Conservation (phyloP, 768 basidiomycete species). For the Dacryopinax primogenitus region DNA sequence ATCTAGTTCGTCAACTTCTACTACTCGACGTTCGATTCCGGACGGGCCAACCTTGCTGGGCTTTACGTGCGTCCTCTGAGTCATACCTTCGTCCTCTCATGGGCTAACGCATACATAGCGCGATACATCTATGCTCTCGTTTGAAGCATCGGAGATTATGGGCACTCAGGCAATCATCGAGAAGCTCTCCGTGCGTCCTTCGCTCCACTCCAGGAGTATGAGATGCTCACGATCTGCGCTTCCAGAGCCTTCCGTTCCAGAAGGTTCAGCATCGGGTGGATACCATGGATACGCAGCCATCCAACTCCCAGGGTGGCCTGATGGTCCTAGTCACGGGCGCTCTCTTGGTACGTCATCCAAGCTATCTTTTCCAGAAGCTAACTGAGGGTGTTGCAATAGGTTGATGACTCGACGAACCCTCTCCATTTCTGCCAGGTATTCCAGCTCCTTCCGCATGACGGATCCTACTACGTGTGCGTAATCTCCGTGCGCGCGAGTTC, state of each 20-base stretch:
- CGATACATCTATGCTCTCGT: slow-evolving; percentile 69
- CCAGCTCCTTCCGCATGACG: slow-evolving; percentile 68
- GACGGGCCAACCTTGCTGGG: slow-evolving; percentile 40
- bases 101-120: slow-evolving; percentile 40
- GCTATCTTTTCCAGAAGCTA: background rate
- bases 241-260: slow-evolving; percentile 61
- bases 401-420: slow-evolving; percentile 69
- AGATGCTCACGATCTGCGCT: background rate
- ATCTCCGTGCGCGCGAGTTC: too few relatives aligned
- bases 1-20: slow-evolving; percentile 58
- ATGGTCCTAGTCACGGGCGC: slow-evolving; percentile 83
- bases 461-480: slow-evolving; percentile 78
- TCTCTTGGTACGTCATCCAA: slow-evolving; percentile 43
- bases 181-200: slow-evolving; percentile 52
- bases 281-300: slow-evolving; percentile 82
- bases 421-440: slow-evolving; percentile 87
- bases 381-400: slow-evolving; percentile 31
- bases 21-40: slow-evolving; percentile 60
- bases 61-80: slow-evolving; percentile 61
- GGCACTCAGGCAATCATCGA: slow-evolving; percentile 47
- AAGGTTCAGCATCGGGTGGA: slow-evolving; percentile 68
- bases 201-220: background rate
- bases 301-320: slow-evolving; percentile 45
- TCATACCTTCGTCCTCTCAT: slow-evolving; percentile 21
- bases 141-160: slow-evolving; percentile 48